These are phyloP conservation scores for Geosiphon pyriformis DNA, from an alignment of 192 early-diverging fungal species.

Conservation along the genomic window DNA sequence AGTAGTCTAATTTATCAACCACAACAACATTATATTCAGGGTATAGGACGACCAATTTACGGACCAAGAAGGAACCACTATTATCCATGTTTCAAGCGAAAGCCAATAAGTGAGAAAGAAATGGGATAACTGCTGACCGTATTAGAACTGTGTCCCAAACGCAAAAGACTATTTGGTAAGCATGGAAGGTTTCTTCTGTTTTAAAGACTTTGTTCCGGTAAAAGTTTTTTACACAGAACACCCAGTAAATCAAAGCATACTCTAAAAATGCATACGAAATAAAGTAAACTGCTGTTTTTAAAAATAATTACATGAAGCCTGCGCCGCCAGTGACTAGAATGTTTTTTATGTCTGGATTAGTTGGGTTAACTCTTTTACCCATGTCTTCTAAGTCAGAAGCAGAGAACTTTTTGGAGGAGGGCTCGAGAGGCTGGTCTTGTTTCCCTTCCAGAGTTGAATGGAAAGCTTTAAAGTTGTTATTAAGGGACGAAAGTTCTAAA, in stretches of 20 bases:
- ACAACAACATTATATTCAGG: conserved; percentile 63
- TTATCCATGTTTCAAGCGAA: too few species aligned
- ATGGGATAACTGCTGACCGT: too few species aligned
- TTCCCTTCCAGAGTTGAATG: too few species aligned
- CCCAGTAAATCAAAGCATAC: conserved; percentile 2
- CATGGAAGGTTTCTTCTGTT: too few species aligned
- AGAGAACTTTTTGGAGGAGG: conserved; percentile 23
- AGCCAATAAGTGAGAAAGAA: too few species aligned
- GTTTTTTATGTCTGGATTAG: conserved; percentile 39
- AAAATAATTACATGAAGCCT: conserved; percentile 68
- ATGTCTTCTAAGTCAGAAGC: conserved; percentile 38
- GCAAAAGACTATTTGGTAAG: too few species aligned
- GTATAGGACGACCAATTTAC: conserved; percentile 55
- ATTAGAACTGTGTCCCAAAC: too few species aligned
- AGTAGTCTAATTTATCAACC: conserved; percentile 77
- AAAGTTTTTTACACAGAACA: not conserved
- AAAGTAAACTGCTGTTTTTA: too few species aligned
- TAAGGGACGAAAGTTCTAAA: too few species aligned
- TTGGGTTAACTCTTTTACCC: conserved; percentile 21
- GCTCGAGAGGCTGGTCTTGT: too few species aligned
- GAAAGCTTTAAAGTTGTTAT: too few species aligned
- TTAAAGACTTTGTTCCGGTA: too few species aligned
- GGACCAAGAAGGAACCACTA: conserved; percentile 63
- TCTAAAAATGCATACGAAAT: not conserved
- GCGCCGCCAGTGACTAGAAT: conserved; percentile 79